These are phyloP conservation scores for Rubroboletus satanas DNA, from an alignment of 768 basidiomycete genomes.

Conservation along the genomic window DNA sequence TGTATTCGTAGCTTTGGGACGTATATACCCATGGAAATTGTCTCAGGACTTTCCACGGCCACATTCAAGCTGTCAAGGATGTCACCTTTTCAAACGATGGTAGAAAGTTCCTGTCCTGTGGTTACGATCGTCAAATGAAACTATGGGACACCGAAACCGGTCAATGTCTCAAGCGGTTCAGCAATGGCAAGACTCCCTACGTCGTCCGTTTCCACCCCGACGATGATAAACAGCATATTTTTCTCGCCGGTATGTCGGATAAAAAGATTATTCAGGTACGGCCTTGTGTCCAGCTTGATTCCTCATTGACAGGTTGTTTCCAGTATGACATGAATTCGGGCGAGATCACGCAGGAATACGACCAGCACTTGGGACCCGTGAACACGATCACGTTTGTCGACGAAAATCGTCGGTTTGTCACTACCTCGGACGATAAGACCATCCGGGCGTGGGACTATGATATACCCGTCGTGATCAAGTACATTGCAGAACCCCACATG, in stretches of 20 bases:
- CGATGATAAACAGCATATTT: slow-evolving; percentile 91
- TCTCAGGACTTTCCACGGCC: slow-evolving; percentile 94
- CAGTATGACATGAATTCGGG: slow-evolving; percentile 95
- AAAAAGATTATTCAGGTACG: slow-evolving; percentile 96
- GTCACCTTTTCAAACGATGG: slow-evolving; percentile 95
- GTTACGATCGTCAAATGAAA: slow-evolving; percentile 97
- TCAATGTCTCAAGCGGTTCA: slow-evolving; percentile 93
- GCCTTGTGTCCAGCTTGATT: slow-evolving; percentile 13
- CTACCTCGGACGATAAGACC: slow-evolving; percentile 98
- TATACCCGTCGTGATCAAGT: slow-evolving; percentile 99
- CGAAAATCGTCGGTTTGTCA: slow-evolving; percentile 95
- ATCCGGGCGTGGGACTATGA: slow-evolving; percentile 99
- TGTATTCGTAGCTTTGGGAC: slow-evolving; percentile 84
- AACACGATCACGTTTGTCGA: slow-evolving; percentile 99
- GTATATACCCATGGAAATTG: slow-evolving; percentile 96
- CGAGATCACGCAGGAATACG: slow-evolving; percentile 97
- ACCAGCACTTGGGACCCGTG: slow-evolving; percentile 96
- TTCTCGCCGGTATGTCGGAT: slow-evolving; percentile 97
- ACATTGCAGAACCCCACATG: slow-evolving; percentile 99
- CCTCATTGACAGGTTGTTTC: neutral
- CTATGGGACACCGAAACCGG: slow-evolving; percentile 99
- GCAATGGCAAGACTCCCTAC: slow-evolving; percentile 96
- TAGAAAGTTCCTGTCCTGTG: slow-evolving; percentile 82
- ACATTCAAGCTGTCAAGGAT: slow-evolving; percentile 95
- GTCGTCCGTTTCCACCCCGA: slow-evolving; percentile 96